phyloP scores from a whole-genome alignment of 345 rosid species.

The Brassica cretica region DNA sequence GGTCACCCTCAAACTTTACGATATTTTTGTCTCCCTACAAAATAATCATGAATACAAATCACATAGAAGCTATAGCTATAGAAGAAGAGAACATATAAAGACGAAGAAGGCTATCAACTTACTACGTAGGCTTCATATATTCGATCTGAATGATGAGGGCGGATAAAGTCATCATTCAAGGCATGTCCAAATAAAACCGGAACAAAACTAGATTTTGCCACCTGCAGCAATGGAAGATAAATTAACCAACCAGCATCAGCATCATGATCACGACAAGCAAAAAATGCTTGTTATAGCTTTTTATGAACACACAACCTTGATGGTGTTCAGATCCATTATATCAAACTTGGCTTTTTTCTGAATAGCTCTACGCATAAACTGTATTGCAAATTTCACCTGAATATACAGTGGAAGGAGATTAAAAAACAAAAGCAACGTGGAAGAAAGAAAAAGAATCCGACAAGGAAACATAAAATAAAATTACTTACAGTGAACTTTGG shows the following conservation, averaged over 20 bases:
- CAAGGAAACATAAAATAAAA: constrained; percentile 4
- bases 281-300: background rate
- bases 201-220: constrained; percentile 78
- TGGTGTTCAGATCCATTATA: constrained; percentile 70
- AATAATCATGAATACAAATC: constrained; percentile 9
- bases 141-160: constrained; percentile 84
- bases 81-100: background rate
- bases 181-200: constrained; percentile 97
- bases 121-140: constrained; percentile 80
- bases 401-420: constrained; percentile 16
- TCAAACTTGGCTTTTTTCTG: constrained; percentile 90
- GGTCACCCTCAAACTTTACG: constrained; percentile 90
- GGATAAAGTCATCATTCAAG: constrained; percentile 80
- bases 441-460: constrained; percentile 3
- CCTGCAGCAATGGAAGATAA: constrained; percentile 45
- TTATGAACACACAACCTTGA: constrained; percentile 56
- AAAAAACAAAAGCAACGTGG: background rate
- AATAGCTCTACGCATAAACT: constrained; percentile 69
- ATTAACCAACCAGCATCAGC: background rate
- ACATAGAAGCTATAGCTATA: background rate
- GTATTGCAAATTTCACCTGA: constrained; percentile 93
- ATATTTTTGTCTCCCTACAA: constrained; percentile 96
- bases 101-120: constrained; percentile 24
- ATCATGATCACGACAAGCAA: background rate
- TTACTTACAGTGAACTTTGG: constrained; percentile 87